These are phyloP conservation scores for Babesia gibsoni DNA, from an alignment of 169 alveolate species.

Conservation along the genomic window DNA sequence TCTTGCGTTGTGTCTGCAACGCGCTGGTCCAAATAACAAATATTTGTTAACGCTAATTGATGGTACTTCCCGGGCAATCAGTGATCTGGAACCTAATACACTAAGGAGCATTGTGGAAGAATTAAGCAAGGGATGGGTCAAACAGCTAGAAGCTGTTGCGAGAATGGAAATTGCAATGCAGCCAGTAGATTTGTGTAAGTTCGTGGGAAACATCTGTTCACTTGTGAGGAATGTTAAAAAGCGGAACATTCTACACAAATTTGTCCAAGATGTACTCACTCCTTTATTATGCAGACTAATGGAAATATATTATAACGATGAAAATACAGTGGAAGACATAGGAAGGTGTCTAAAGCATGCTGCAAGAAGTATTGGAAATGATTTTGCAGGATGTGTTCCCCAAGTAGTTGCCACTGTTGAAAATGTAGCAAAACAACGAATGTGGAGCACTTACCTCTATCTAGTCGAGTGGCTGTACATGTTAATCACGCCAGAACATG, in stretches of 20 bases:
- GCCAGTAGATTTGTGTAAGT: background rate
- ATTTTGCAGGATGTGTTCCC: slow-evolving; percentile 4
- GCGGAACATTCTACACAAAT: background rate
- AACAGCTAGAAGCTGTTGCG: slow-evolving; percentile 20
- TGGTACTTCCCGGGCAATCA: slow-evolving; percentile 32
- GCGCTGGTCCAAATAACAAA: background rate
- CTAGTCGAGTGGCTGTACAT: slow-evolving; percentile 53
- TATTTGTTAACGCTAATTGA: slow-evolving; percentile 14
- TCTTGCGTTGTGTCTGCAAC: slow-evolving; percentile 15
- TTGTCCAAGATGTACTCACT: background rate
- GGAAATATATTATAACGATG: slow-evolving; percentile 2
- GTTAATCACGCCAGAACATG: slow-evolving; percentile 5
- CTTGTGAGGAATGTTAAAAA: slow-evolving; percentile 15
- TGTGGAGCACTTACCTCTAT: slow-evolving; percentile 50
- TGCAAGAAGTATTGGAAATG: slow-evolving; percentile 24
- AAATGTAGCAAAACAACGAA: slow-evolving; percentile 12
- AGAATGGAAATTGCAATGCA: background rate
- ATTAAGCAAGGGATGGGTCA: slow-evolving; percentile 16
- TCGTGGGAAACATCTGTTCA: slow-evolving; percentile 3
- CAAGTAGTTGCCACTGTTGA: slow-evolving; percentile 11
- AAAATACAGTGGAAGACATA: slow-evolving; percentile 23
- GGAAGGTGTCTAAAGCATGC: slow-evolving; percentile 51
- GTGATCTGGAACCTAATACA: slow-evolving; percentile 22
- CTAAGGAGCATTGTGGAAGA: background rate
- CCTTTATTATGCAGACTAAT: slow-evolving; percentile 44